These are phyloP conservation scores for Gaillardinia entomophila DNA, from an alignment of 805 yeast species.

Conservation along the genomic window DNA sequence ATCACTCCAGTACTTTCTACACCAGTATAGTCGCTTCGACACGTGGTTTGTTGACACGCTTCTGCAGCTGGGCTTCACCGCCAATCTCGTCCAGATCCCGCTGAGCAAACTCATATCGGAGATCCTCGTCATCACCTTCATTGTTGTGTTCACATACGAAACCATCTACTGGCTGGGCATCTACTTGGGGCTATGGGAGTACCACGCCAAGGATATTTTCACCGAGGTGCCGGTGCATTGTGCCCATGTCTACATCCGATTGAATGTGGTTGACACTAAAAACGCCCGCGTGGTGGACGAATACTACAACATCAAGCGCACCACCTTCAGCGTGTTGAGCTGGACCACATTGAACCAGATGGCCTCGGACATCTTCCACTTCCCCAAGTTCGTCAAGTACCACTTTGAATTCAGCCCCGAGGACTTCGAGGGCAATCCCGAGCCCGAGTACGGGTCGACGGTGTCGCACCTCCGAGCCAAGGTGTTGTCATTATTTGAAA, in stretches of 20 bases:
- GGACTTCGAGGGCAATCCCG: constrained; percentile 54
- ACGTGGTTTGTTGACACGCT: background rate
- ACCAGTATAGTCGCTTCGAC: no score
- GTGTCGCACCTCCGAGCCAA: constrained; percentile 56
- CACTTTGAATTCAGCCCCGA: constrained; percentile 80
- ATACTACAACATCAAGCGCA: constrained; percentile 23
- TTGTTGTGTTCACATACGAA: constrained; percentile 28
- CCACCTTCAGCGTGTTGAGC: constrained; percentile 18
- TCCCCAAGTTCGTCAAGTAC: constrained; percentile 37
- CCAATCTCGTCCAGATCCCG: background rate
- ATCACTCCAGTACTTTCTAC: no score
- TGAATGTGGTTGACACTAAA: constrained; percentile 26
- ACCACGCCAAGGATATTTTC: constrained; percentile 56
- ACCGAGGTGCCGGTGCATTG: constrained; percentile 74
- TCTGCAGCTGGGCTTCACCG: background rate
- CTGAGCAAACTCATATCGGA: constrained; percentile 6
- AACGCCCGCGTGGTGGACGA: constrained; percentile 14
- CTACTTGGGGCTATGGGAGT: constrained; percentile 38
- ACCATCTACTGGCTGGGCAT: constrained; percentile 39
- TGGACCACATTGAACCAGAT: constrained; percentile 14
- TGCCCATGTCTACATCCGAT: constrained; percentile 60
- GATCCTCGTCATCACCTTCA: constrained; percentile 7
- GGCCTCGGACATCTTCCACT: constrained; percentile 12
- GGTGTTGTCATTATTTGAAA: constrained; percentile 49
- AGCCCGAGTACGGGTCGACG: constrained; percentile 67